A percentile compares a stretch with the other conserved stretches of the same genome.
These are phyloP conservation scores for Pulchroboletus neoregius DNA, from an alignment of 1,284 basidiomycete genomes.

Conservation along the genomic window DNA sequence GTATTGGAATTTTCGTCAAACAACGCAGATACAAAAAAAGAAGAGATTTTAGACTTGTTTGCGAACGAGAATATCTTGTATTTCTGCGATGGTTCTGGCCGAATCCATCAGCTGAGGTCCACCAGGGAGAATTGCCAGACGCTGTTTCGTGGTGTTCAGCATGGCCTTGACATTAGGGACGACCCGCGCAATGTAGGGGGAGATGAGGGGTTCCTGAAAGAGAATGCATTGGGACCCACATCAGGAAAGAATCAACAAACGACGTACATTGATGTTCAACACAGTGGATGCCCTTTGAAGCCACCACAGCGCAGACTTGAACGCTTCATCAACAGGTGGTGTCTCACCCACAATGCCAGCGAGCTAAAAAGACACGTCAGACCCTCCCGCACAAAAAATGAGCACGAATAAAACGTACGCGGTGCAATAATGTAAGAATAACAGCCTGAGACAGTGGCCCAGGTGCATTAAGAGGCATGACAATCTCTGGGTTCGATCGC, in stretches of 20 bases:
- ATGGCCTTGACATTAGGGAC: constrained; percentile 71
- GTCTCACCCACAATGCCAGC: constrained; percentile 68
- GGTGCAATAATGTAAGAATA: constrained; percentile 72
- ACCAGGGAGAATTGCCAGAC: constrained; percentile 70
- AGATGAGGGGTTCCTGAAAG: constrained; percentile 69
- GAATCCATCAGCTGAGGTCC: constrained; percentile 62
- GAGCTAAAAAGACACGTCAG: constrained; percentile 44
- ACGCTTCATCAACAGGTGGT: constrained; percentile 69
- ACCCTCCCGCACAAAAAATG: constrained; percentile 4
- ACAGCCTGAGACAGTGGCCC: constrained; percentile 76
- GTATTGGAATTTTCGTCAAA: constrained; percentile 1
- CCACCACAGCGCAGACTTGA: constrained; percentile 81
- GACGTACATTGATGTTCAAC: constrained; percentile 64
- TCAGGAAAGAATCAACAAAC: neutral
- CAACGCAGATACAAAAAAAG: neutral
- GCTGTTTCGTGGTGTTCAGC: constrained; percentile 72
- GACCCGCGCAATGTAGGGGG: constrained; percentile 74
- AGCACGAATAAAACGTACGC: constrained; percentile 46
- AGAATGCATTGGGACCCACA: constrained; percentile 9
- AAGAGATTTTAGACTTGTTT: constrained; percentile 38
- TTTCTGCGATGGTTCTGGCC: constrained; percentile 63
- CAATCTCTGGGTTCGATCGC: constrained; percentile 68
- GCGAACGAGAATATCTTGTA: constrained; percentile 67
- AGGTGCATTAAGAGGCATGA: constrained; percentile 69
- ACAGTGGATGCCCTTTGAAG: constrained; percentile 66